Base-by-base conservation (phyloP, 257 asterid species). In the Henckelia pumila region DNA sequence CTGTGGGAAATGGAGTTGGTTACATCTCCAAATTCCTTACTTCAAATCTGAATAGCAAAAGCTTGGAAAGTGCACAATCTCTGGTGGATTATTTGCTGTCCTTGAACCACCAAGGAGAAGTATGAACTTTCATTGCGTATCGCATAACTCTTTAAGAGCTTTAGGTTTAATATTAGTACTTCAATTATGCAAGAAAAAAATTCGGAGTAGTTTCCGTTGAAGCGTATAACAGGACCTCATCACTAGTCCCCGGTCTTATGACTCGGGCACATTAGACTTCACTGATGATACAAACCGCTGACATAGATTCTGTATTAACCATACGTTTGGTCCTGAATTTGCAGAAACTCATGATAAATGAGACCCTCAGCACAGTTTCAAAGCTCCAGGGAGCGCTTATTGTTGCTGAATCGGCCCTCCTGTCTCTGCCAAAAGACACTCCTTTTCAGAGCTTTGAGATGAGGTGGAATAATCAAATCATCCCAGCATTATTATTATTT, bases 271-370 rank as follows among this genome's bases (percentile, higher is more conserved):
- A 44, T 16, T 16, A 16, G 20, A 16, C 53, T 44, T 44, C 20
- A 16, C 11, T 0, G 20, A 16, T 44, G 16, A 44, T 16, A 44
- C n/a, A 40, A 40, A 40, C 2, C 2, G 20, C 8, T 0, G 53
- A 40, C 53, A 14, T 20, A 44, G 44, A 35, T 44, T 16, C n/a
- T 3, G 6, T 2, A 13, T 40, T 33, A 71, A 53, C 8, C 52
- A 59, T 64, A 13, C 24, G 5, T 58, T n/a, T 68, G 40, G 59
- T 70, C 30, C 25, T 65, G 28, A 19, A 65, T 44, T 63, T 80
- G 81, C 89, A 92, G 97, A 87, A 86, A 19, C 88, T 92, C 23
- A 87, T 92, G 93, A 82, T 92, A 77, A 87, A 88, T 68, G 96
- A 92, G 84, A 86, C 73, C 53, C 79, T 92, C 59, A 83, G 71